These are phyloP conservation scores for Brassica incana DNA, from an alignment of 345 rosid genomes.

Conservation along the genomic window DNA sequence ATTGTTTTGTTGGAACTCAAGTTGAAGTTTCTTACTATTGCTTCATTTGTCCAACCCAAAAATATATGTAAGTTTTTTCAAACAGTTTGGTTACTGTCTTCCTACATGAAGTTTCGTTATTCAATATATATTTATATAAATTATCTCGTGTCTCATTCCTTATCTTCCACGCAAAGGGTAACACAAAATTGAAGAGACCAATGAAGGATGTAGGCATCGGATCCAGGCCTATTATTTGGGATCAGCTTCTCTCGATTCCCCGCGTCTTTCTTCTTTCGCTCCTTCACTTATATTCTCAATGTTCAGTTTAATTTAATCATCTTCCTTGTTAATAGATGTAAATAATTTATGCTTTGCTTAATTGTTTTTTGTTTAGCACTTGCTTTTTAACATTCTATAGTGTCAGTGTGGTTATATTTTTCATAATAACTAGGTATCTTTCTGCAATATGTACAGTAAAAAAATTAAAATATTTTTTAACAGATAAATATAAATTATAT, in stretches of 20 bases:
- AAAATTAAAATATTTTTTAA: too few species aligned
- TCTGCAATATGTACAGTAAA: too few species aligned
- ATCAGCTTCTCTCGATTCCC: slow-evolving; percentile 43
- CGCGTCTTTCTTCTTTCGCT: background rate
- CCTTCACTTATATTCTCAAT: background rate
- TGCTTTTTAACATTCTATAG: background rate
- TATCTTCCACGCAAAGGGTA: slow-evolving; percentile 61
- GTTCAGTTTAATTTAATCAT: background rate
- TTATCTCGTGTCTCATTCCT: slow-evolving; percentile 31
- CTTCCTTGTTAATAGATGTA: background rate
- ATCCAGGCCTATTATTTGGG: slow-evolving; percentile 50
- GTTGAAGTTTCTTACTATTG: background rate
- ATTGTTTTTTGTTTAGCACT: background rate
- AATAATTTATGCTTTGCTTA: background rate
- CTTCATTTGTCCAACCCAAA: background rate
- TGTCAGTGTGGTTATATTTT: background rate
- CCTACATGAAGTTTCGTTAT: background rate
- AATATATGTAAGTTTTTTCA: background rate
- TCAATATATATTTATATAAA: background rate
- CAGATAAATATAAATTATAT: too few species aligned
- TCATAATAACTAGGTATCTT: too few species aligned
- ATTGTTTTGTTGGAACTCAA: background rate
- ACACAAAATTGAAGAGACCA: slow-evolving; percentile 37
- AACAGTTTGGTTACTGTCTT: background rate
- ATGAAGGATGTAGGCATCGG: slow-evolving; percentile 41